Conservation (phyloP, 2,329 filamentous ascomycete genomes). For the Achaetomium macrosporum region DNA sequence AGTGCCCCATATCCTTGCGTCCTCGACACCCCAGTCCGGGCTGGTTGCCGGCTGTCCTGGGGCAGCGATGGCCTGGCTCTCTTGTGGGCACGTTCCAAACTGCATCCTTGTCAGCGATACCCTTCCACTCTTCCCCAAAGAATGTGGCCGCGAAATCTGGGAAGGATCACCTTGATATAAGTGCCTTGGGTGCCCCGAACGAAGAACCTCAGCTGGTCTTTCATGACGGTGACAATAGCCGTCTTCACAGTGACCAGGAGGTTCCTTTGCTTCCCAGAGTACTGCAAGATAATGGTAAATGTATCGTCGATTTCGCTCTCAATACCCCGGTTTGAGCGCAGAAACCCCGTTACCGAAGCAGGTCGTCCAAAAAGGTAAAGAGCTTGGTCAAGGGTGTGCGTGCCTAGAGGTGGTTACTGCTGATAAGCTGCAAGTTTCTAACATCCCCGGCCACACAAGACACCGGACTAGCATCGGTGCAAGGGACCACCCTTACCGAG, state of each 20-base stretch:
- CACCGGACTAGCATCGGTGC: no score
- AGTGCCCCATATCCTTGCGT: constrained; percentile 31
- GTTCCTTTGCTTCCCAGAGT: constrained; percentile 38
- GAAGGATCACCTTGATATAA: constrained; percentile 33
- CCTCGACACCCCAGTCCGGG: constrained; percentile 32
- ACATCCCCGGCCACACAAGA: not conserved
- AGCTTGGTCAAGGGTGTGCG: constrained; percentile 58
- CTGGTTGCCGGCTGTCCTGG: constrained; percentile 28
- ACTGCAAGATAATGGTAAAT: constrained; percentile 55
- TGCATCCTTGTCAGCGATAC: not conserved
- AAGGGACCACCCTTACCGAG: constrained; percentile 29
- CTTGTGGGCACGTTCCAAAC: constrained; percentile 31
- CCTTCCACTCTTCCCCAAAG: no score
- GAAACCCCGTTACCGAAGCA: constrained; percentile 50
- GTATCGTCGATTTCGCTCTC: constrained; percentile 40
- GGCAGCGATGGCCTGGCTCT: constrained; percentile 29
- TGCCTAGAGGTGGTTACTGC: constrained; percentile 33
- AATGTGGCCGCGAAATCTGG: not conserved
- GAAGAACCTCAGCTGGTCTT: constrained; percentile 57
- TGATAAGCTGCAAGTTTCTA: not conserved
- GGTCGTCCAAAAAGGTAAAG: constrained; percentile 53
- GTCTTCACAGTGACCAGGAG: constrained; percentile 55
- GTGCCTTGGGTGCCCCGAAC: constrained; percentile 54
- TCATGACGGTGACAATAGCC: constrained; percentile 51
- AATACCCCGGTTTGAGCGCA: constrained; percentile 46